These are phyloP conservation scores for Vachellia collinsii DNA, from an alignment of 306 rosid species.

Conservation along the genomic window DNA sequence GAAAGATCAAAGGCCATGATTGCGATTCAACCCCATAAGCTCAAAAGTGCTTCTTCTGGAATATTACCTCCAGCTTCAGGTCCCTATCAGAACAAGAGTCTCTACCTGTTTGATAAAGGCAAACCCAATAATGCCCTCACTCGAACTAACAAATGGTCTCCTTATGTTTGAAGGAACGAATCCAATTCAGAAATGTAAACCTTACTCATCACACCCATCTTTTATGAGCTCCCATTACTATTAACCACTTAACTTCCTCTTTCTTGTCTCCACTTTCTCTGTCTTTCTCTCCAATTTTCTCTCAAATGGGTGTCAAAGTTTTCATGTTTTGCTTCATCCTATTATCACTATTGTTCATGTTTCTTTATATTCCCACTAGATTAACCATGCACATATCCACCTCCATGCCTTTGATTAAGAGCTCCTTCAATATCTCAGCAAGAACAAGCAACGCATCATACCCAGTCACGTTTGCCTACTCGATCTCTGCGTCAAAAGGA, in stretches of 20 bases:
- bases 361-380: slow-evolving; percentile 62
- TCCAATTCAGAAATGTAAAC: slow-evolving; percentile 37
- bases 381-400: slow-evolving; percentile 57
- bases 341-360: slow-evolving; percentile 53
- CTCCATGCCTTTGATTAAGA: slow-evolving; percentile 41
- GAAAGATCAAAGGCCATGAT: slow-evolving; percentile 17
- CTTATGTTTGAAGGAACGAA: slow-evolving; percentile 52
- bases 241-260: slow-evolving; percentile 33
- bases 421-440: slow-evolving; percentile 40
- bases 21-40: background rate
- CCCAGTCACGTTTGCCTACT: slow-evolving; percentile 72
- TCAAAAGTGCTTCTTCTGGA: slow-evolving; percentile 7
- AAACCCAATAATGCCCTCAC: slow-evolving; percentile 3
- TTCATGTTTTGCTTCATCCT: slow-evolving; percentile 53
- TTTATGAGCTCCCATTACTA: background rate
- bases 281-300: slow-evolving; percentile 38
- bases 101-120: slow-evolving; percentile 21
- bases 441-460: slow-evolving; percentile 44
- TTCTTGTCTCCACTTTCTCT: slow-evolving; percentile 17
- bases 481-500: slow-evolving; percentile 85
- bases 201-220: slow-evolving; percentile 20
- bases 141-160: slow-evolving; percentile 39
- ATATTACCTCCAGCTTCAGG: background rate
- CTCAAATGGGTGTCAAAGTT: slow-evolving; percentile 67
- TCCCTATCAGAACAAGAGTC: slow-evolving; percentile 17